These are phyloP conservation scores for Naganishia onofrii DNA, from an alignment of 768 basidiomycete species.

Conservation along the genomic window DNA sequence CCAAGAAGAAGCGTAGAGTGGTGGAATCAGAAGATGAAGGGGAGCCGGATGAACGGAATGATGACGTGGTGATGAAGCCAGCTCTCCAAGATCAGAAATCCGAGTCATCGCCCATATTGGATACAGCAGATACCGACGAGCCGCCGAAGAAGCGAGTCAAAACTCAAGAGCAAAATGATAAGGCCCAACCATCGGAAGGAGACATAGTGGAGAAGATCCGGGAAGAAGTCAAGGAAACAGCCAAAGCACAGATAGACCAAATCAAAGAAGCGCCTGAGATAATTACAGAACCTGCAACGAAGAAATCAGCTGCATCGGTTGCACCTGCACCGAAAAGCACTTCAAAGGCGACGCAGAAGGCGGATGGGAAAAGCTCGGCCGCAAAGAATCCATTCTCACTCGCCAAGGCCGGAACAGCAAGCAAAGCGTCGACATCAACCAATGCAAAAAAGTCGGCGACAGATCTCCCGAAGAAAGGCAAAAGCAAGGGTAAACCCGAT, in stretches of 20 bases:
- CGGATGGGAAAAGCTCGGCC: neutral
- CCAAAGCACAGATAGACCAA: conserved; percentile 25
- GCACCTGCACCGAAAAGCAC: neutral
- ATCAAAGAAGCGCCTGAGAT: conserved; percentile 23
- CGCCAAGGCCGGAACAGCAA: conserved; percentile 31
- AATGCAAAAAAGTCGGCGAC: conserved; percentile 17
- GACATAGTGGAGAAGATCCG: conserved; percentile 1
- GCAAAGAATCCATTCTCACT: conserved; percentile 15
- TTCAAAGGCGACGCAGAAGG: neutral
- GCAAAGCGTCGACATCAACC: conserved; percentile 7
- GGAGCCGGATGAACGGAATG: neutral
- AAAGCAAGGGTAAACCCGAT: conserved; percentile 33
- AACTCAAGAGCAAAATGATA: neutral
- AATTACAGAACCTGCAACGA: neutral
- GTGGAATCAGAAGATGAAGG: conserved; percentile 28
- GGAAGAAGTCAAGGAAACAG: conserved; percentile 15
- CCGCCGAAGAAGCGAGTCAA: conserved; percentile 10
- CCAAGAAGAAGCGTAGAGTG: conserved; percentile 19
- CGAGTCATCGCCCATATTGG: neutral
- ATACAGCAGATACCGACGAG: neutral
- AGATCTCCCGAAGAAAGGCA: conserved; percentile 9
- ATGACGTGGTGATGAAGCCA: neutral
- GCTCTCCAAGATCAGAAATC: neutral
- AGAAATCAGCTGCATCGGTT: neutral
- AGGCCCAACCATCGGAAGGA: neutral